Evolutionary conservation across 257 asterid genomes (phyloP), one percentile per base, ranked within the genome.

Genomic region (Lycium barbarum): DNA sequence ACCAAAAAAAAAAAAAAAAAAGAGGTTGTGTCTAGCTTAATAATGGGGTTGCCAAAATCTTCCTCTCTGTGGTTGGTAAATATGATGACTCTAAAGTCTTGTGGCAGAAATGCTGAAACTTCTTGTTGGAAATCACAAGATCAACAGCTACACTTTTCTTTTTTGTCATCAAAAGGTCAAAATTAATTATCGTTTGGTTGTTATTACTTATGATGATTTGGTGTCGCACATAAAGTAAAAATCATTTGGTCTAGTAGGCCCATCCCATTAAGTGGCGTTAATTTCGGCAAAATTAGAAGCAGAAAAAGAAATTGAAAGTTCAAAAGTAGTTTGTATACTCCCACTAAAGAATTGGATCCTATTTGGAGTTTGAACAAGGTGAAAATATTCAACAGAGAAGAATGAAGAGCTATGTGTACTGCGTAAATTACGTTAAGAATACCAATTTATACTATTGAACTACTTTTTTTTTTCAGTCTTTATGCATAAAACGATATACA

Each of bases 261-360:
- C 82, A 53, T 38, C 65, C 63, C 4, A 15, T 76, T 51, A 76
- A 53, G 82, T 76, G 82, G 47, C 65, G 82, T 57, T 76, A 76
- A 76, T 76, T 76, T 51, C 13, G 82, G 82, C 65, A 59, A 59
- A 17, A 0, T n/a, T 18, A 59, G 8, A 10, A 26, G 82, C 63
- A 76, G n/a, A n/a, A n/a, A 14, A 76, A 53, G 0, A 26, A 76
- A 47, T 49, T 26, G 26, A 76, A 76, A 26, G 47, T 22, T 76
- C 54, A 22, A 76, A 76, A 26, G 82, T 72, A 43, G 80, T 43
- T 72, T 18, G 36, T n/a, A 43, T n/a, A 2, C 18, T 71, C 55
- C 54, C 35, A 40, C 57, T 17, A 4, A 18, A 43, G 35, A 72
- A 71, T 18, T 40, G 79, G 11, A 71, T 9, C 79, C 51, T 36